Evolutionary conservation across 2,329 filamentous ascomycete genomes (phyloP), one percentile per base, ranked within the genome.

Genomic region (Colletotrichum sansevieriae): DNA sequence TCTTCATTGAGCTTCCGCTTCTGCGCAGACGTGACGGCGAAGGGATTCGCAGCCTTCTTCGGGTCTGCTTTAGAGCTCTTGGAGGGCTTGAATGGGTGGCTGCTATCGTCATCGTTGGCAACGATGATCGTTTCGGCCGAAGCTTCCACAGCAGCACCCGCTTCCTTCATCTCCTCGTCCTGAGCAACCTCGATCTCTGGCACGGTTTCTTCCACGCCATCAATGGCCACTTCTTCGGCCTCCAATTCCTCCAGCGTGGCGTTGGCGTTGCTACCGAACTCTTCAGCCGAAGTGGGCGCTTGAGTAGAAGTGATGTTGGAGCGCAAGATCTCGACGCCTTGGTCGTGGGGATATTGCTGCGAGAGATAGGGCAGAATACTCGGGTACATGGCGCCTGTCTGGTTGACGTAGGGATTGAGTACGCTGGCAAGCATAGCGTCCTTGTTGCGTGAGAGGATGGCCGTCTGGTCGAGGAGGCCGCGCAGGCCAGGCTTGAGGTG

Each of bases 341-440:
- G 83, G 57, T 91, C 87, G 11, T 85, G 78, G 0, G 89, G 84
- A 74, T 90, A 92, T 58, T 88, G 85, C 63, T 90, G 86, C 8
- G 89, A 87, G 29, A 98, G 82, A 74, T 97, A 92, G 0, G 95
- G 95, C 55, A 97, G 80, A 55, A 97, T 91, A 77, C 91, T 96
- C 33, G 92, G 85, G 69, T 90, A 88, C 59, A 88, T 86, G 71
- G 88, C 83, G 47, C 90, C 87, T 76, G 90, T 85, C 74, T 87
- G 83, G 75, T 90, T 83, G 71, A 89, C 81, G 78, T 90, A 88
- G 0, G 94, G 93, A 78, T 96, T 94, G 68, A 98, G 82, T 12
- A 97, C 90, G 77, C 93, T 95, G 6, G 94, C 89, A 11, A 96
- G 76, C 87, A 98, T 92, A 47, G 92, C 91, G 37, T 90, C 84